phyloP scores from a whole-genome alignment of 2,329 filamentous ascomycete genomes.

The Claviceps maximensis region DNA sequence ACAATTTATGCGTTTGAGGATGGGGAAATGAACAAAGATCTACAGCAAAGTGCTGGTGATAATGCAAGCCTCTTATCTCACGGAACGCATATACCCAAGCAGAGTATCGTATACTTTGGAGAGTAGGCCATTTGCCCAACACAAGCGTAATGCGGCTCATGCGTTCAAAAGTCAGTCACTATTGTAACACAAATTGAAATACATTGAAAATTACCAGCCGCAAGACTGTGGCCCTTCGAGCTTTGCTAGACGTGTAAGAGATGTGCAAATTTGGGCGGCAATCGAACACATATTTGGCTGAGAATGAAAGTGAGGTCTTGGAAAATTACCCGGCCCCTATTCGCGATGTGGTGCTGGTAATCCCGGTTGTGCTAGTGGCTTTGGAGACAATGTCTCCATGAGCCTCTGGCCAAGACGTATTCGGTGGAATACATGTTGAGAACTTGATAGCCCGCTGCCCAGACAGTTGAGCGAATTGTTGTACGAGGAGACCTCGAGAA shows the following conservation, averaged over 20 bases:
- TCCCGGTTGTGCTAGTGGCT: too few species aligned
- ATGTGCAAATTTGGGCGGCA: neutral
- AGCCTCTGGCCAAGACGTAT: too few species aligned
- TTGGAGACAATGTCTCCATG: too few species aligned
- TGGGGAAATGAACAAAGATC: neutral
- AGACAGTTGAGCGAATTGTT: too few species aligned
- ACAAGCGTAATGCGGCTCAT: neutral
- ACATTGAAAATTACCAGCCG: constrained; percentile 52
- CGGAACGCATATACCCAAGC: neutral
- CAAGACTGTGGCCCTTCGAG: constrained; percentile 33
- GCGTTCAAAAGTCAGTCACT: constrained; percentile 13
- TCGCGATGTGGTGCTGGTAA: too few species aligned
- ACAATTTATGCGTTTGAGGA: neutral
- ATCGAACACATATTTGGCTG: neutral
- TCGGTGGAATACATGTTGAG: too few species aligned
- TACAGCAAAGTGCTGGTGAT: neutral
- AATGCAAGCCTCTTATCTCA: neutral
- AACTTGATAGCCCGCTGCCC: too few species aligned
- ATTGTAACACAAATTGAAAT: constrained; percentile 64
- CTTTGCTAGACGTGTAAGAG: constrained; percentile 29
- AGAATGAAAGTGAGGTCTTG: constrained; percentile 1
- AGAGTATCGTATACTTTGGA: constrained; percentile 15
- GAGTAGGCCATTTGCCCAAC: neutral
- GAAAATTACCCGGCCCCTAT: too few species aligned
- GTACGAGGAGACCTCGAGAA: too few species aligned